Evolutionary conservation across 495 filamentous ascomycete species (phyloP), one percentile per base, ranked within the genome.

Genomic region (Daldinia caldariorum): DNA sequence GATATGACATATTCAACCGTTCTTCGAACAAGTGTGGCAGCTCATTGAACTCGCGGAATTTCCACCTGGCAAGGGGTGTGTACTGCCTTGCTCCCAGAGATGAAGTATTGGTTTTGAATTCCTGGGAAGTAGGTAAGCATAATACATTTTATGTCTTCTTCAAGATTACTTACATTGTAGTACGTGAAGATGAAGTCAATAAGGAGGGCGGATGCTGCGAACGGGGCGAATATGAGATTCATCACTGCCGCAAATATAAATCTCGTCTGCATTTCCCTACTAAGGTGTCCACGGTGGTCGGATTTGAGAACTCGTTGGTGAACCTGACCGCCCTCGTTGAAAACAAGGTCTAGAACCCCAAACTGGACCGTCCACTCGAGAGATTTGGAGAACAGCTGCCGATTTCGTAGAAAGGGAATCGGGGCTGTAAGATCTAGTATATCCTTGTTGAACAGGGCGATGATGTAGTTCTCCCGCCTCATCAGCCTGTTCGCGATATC

Each of bases 41-140:
- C 77, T 99, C 95, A 72, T 99, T 99, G 84, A 98, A 98, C 77
- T 98, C 94, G 55, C 95, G 91, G 66, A 98, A 97, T 73, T 97
- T 97, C 96, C 95, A 98, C 77, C 96, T 91, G 2, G 96, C 95
- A 54, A 97, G 86, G 1, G 94, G 92, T 2, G 94, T 97, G 72
- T 97, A 99, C 71, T 91, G 89, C 13, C 95, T 89, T 22, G 92
- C 90, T 14, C 91, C 90, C 22, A 84, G 61, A 55, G 92, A 86
- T 0, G 92, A 90, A 0, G 95, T 94, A 67, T 97, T 96, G 75
- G 90, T 93, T 79, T 97, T 92, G 77, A 94, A 97, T 81, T 98
- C 95, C 86, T 91, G 61, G 13, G 0, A 5, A 57, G 31, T 14
- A 3, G 20, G 63, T 75, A 29, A 77, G 71, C 0, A 62, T 12